Conservation (phyloP, 805 yeast genomes). For the Saturnispora hagleri region DNA sequence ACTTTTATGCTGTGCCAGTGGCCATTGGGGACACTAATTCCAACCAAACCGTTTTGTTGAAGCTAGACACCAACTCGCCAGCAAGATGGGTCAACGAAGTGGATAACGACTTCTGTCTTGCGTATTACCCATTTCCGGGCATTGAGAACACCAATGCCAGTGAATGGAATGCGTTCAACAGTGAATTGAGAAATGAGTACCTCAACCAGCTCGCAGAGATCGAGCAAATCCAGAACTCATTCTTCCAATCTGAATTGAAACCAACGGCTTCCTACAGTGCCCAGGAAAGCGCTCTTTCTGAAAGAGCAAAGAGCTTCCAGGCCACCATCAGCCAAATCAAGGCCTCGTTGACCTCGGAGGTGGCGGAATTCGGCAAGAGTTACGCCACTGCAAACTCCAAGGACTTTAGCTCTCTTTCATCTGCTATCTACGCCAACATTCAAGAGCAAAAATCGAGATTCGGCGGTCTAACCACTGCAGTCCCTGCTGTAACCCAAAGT, state of each 20-base stretch:
- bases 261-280: not conserved
- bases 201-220: constrained; percentile 5
- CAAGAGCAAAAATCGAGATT: not conserved
- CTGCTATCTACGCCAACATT: constrained; percentile 4
- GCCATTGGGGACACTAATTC: constrained; percentile 54
- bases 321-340: constrained; percentile 4
- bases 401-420: not conserved
- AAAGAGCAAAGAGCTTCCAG: constrained; percentile 6
- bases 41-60: constrained; percentile 38
- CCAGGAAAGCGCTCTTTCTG: not conserved
- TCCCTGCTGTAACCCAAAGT: not conserved
- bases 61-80: constrained; percentile 59
- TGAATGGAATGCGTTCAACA: constrained; percentile 5
- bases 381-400: not conserved
- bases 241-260: not conserved
- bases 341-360: constrained; percentile 4
- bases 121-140: constrained; percentile 8
- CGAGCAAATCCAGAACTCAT: constrained; percentile 1
- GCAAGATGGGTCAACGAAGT: constrained; percentile 49
- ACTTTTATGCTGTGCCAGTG: constrained; percentile 30
- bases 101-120: constrained; percentile 10
- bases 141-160: not conserved
- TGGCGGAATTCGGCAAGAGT: not conserved
- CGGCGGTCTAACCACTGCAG: not conserved
- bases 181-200: not conserved